These are phyloP conservation scores for Tetracladium setigerum DNA, from an alignment of 495 filamentous ascomycete species.

Conservation along the genomic window DNA sequence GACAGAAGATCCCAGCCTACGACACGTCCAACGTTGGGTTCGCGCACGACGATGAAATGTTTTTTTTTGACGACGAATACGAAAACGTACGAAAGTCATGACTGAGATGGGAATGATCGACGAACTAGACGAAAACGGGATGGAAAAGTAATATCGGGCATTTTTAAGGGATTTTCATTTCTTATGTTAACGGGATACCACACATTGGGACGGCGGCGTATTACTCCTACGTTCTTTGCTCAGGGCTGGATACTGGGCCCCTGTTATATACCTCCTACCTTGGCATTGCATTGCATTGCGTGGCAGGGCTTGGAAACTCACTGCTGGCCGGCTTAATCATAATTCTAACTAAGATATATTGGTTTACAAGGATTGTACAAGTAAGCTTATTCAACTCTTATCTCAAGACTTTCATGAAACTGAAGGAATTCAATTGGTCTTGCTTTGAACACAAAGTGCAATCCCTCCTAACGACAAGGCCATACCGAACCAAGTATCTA, in stretches of 20 bases:
- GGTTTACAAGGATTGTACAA: not conserved
- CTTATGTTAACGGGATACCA: too few species aligned
- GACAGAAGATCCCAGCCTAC: conserved; percentile 57
- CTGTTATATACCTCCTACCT: too few species aligned
- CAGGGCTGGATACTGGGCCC: too few species aligned
- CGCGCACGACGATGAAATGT: conserved; percentile 28
- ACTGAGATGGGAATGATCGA: not conserved
- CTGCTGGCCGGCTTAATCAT: not conserved
- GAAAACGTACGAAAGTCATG: not conserved
- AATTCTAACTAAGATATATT: not conserved
- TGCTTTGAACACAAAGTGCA: conserved; percentile 74
- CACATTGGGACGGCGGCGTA: too few species aligned
- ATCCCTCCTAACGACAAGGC: conserved; percentile 72
- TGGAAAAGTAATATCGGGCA: too few species aligned
- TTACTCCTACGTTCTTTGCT: too few species aligned
- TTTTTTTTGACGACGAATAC: not conserved
- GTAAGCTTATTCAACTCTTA: too few species aligned
- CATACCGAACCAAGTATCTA: conserved; percentile 90
- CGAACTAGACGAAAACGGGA: too few species aligned
- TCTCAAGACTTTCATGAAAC: not conserved
- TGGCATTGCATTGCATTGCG: not conserved
- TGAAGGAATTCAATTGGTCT: conserved; percentile 23
- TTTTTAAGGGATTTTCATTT: too few species aligned
- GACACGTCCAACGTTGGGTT: conserved; percentile 43
- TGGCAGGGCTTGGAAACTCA: not conserved